These are phyloP conservation scores for Harringtonia lauricola DNA, from an alignment of 2,329 filamentous ascomycete genomes.

Conservation along the genomic window DNA sequence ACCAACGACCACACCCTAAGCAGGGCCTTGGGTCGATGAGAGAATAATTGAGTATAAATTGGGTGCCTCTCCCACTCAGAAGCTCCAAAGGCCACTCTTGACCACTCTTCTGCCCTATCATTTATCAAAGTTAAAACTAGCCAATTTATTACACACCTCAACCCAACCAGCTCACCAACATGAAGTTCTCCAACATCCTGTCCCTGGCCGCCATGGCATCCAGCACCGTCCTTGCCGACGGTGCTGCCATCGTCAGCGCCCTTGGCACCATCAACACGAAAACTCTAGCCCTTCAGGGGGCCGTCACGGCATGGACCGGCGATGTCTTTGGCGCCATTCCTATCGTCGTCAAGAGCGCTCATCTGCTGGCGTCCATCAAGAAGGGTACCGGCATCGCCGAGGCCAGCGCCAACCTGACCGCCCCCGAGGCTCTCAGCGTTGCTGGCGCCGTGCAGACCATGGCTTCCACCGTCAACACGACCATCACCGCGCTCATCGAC, in stretches of 20 bases:
- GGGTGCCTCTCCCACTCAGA: too few species aligned
- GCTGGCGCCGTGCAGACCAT: slow-evolving; percentile 25
- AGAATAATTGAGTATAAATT: too few species aligned
- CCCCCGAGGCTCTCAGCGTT: slow-evolving; percentile 26
- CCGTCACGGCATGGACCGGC: slow-evolving; percentile 26
- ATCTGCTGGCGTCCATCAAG: slow-evolving; percentile 28
- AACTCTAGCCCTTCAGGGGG: slow-evolving; percentile 10
- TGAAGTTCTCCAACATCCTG: too few species aligned
- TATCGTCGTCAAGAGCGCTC: slow-evolving; percentile 26
- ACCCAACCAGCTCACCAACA: too few species aligned
- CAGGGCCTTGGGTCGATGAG: too few species aligned
- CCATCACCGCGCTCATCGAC: slow-evolving; percentile 25
- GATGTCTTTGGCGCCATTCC: slow-evolving; percentile 25
- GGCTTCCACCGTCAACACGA: slow-evolving; percentile 23
- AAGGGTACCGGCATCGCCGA: slow-evolving; percentile 25
- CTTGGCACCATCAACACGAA: slow-evolving; percentile 3
- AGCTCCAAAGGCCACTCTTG: too few species aligned
- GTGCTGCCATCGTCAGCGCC: slow-evolving; percentile 1
- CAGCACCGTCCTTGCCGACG: neutral
- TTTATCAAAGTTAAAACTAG: too few species aligned
- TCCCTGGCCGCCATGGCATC: neutral
- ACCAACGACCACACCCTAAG: too few species aligned
- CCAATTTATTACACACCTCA: too few species aligned
- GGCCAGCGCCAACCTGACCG: slow-evolving; percentile 24
- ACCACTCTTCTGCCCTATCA: too few species aligned